Evolutionary conservation across 2,329 filamentous ascomycete genomes (phyloP).

Genomic region (Fusarium nelsonii): DNA sequence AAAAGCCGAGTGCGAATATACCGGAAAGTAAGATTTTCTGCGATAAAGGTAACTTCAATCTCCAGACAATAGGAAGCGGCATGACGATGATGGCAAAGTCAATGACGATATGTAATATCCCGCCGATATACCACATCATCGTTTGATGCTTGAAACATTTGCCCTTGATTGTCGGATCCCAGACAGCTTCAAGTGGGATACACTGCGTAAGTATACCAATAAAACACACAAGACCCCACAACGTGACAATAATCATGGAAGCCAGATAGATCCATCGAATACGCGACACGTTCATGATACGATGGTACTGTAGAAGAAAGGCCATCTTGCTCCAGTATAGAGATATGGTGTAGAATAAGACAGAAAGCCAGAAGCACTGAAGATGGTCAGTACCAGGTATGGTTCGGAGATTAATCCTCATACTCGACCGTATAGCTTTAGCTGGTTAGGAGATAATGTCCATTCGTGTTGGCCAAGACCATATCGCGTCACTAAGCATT

Average conservation of each 20-base stretch:
- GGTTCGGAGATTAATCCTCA: accelerated
- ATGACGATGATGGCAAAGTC: conserved; percentile 32
- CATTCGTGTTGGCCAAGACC: conserved; percentile 35
- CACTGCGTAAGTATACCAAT: not conserved
- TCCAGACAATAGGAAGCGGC: conserved; percentile 36
- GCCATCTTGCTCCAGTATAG: conserved; percentile 28
- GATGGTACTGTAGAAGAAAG: conserved; percentile 38
- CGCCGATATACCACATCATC: conserved; percentile 22
- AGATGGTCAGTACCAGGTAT: accelerated
- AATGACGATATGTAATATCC: conserved; percentile 20
- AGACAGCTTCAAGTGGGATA: conserved; percentile 19
- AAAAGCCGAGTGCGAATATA: conserved; percentile 32
- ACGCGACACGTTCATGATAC: conserved; percentile 30
- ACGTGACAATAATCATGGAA: not conserved
- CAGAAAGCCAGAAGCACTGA: conserved; percentile 39
- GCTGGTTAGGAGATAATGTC: not conserved
- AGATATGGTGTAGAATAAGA: conserved; percentile 26
- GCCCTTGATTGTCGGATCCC: conserved; percentile 27
- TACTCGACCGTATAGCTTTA: conserved; percentile 20
- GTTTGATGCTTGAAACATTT: not conserved
- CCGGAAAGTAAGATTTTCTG: conserved; percentile 32
- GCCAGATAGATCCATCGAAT: conserved; percentile 16
- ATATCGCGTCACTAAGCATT: conserved; percentile 30
- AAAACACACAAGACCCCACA: not conserved
- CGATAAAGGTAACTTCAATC: not conserved